These are phyloP conservation scores for Leccinum broughii DNA, from an alignment of 768 basidiomycete genomes.

Conservation along the genomic window DNA sequence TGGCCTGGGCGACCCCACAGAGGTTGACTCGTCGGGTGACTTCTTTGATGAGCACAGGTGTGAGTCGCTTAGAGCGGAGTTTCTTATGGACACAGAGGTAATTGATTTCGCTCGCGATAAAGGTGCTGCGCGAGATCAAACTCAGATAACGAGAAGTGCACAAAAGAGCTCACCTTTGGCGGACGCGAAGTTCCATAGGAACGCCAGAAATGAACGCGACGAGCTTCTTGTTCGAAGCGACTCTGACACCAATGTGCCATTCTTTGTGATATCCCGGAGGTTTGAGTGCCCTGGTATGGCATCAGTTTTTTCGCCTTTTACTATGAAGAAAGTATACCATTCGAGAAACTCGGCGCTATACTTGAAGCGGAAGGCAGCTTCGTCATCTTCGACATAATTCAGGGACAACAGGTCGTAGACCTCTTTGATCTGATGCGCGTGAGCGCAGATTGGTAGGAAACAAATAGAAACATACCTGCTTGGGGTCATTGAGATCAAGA, in stretches of 20 bases:
- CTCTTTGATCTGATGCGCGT: conserved; percentile 68
- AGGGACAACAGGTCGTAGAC: conserved; percentile 88
- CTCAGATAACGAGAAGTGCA: neutral
- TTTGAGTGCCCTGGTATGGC: conserved; percentile 74
- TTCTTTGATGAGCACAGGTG: conserved; percentile 97
- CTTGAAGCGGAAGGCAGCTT: conserved; percentile 94
- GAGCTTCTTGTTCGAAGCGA: conserved; percentile 85
- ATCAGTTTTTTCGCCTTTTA: neutral
- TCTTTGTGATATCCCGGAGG: conserved; percentile 92
- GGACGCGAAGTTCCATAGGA: conserved; percentile 82
- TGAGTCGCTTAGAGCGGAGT: conserved; percentile 88
- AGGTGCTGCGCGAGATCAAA: conserved; percentile 44
- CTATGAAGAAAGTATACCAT: conserved; percentile 55
- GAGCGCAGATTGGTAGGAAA: conserved; percentile 3
- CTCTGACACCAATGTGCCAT: conserved; percentile 96
- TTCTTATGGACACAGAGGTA: conserved; percentile 99
- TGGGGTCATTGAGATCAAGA: conserved; percentile 74
- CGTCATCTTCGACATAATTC: conserved; percentile 96
- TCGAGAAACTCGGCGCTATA: conserved; percentile 92
- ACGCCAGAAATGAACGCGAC: conserved; percentile 97
- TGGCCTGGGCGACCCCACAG: conserved; percentile 90
- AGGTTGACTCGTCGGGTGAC: conserved; percentile 92
- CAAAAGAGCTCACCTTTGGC: conserved; percentile 62
- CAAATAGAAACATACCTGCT: conserved; percentile 51
- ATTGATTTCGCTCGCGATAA: conserved; percentile 89